Evolutionary conservation across 495 filamentous ascomycete species (phyloP).

Genomic region (Hyaloscypha hepaticicola): DNA sequence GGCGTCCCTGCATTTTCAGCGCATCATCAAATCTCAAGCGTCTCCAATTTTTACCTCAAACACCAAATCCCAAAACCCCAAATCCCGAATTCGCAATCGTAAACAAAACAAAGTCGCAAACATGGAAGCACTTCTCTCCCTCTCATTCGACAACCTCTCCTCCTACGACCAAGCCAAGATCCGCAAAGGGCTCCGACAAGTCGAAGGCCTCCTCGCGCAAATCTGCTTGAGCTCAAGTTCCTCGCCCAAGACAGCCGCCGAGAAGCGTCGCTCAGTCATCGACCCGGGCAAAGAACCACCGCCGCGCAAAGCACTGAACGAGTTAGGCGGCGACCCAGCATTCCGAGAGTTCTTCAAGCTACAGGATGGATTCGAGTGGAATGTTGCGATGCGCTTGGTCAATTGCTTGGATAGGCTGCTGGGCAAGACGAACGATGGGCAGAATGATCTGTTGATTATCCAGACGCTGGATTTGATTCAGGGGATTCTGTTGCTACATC

Average conservation of each 20-base stretch:
- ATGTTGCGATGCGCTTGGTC: slow-evolving; percentile 84
- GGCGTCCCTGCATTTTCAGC: slow-evolving; percentile 15
- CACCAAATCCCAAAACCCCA: not conserved
- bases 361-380: slow-evolving; percentile 97
- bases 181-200: slow-evolving; percentile 89
- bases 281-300: slow-evolving; percentile 48
- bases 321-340: slow-evolving; percentile 79
- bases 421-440: slow-evolving; percentile 72
- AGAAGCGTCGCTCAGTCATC: slow-evolving; percentile 35
- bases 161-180: slow-evolving; percentile 88
- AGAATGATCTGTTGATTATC: slow-evolving; percentile 87
- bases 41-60: not conserved
- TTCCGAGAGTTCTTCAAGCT: slow-evolving; percentile 96
- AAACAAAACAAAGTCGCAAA: slow-evolving; percentile 17
- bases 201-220: slow-evolving; percentile 93
- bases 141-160: slow-evolving; percentile 95
- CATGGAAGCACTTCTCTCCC: slow-evolving; percentile 91
- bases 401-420: slow-evolving; percentile 85
- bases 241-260: slow-evolving; percentile 28
- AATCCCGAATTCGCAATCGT: slow-evolving; percentile 4
- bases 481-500: slow-evolving; percentile 86
- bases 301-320: slow-evolving; percentile 57
- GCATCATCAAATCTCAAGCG: not conserved
- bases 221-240: slow-evolving; percentile 75
- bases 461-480: slow-evolving; percentile 88